Evolutionary conservation across 768 basidiomycete genomes (phyloP), one percentile per base, ranked within the genome.

Genomic region (Suillus sp.): DNA sequence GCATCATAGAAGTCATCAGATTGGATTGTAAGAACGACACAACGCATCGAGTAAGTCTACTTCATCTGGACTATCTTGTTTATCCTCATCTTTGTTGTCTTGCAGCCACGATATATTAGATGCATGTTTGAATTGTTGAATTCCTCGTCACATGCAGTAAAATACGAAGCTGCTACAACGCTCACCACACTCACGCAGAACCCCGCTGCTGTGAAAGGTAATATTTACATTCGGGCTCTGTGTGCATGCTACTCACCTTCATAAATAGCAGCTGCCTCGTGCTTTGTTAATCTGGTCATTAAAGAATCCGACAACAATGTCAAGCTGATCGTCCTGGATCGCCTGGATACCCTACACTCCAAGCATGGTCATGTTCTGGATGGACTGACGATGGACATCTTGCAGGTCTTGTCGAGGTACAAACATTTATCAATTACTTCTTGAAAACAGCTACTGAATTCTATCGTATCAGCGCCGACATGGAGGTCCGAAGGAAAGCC

Each of bases 251-350:
- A 51, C 25, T 61, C 67, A 63, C 13, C 16, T 27, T 38, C 53
- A 61, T 22, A 40, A 45, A 43, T 64, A 96, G 96, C 96, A 65
- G 92, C 95, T 55, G 96, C 95, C 4, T 86, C 89, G 10, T 91
- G 86, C 67, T 88, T 96, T 66, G 93, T 97, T 70, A 91, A 86
- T 67, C 86, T 99, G 53, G 89, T 95, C 64, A 83, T 91, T 74
- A 96, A 96, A 78, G 96, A 99, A 77, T 94, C 95, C 1, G 96
- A 99, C 79, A 99, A 99, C 78, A 99, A 99, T 69, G 96, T 98
- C 76, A 99, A 98, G 77, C 85, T 98, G 51, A 99, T 99, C 64
- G 96, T 99, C 20, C 83, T 99, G 30, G 93, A 96, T 72, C 88
- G 97, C 51, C 84, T 99, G 40, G 93, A 98, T 61, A 78, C 77